These are phyloP conservation scores for Hymenoscyphus scutula DNA, from an alignment of 2,329 filamentous ascomycete species.

Conservation along the genomic window DNA sequence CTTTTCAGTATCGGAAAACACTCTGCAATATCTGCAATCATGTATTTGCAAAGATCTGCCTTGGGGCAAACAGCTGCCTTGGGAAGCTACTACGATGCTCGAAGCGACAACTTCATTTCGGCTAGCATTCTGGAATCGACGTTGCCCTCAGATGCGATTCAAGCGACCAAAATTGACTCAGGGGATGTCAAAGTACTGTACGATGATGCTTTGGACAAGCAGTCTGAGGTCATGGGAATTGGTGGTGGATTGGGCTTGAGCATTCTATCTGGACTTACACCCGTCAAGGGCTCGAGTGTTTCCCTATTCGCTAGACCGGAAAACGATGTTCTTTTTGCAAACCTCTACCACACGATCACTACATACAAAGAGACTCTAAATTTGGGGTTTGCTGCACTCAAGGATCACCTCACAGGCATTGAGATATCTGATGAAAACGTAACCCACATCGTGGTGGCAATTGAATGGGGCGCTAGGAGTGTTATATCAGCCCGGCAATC, in stretches of 20 bases:
- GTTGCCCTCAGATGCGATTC: constrained; percentile 14
- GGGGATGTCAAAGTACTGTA: constrained; percentile 9
- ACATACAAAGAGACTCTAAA: constrained; percentile 22
- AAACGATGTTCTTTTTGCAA: constrained; percentile 16
- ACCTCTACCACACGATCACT: constrained; percentile 18
- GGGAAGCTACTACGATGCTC: constrained; percentile 26
- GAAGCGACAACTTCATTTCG: constrained; percentile 24
- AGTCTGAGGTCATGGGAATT: constrained; percentile 22
- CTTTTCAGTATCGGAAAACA: neutral
- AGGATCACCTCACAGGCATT: constrained; percentile 5
- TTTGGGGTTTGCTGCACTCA: constrained; percentile 12
- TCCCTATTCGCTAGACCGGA: constrained; percentile 20
- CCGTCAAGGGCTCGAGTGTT: constrained; percentile 15
- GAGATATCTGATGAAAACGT: constrained; percentile 12
- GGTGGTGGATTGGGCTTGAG: constrained; percentile 22
- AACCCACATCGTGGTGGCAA: constrained; percentile 25
- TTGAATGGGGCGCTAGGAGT: constrained; percentile 23
- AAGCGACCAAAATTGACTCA: neutral
- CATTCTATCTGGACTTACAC: constrained; percentile 23
- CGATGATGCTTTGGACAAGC: constrained; percentile 19
- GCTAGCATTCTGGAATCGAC: constrained; percentile 12
- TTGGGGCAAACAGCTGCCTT: constrained; percentile 24
- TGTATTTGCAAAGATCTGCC: constrained; percentile 13
- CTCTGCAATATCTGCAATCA: neutral
- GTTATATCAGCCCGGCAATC: constrained; percentile 12